phyloP scores from a whole-genome alignment of 495 filamentous ascomycete genomes.

The Trichoderma asperelloides region DNA sequence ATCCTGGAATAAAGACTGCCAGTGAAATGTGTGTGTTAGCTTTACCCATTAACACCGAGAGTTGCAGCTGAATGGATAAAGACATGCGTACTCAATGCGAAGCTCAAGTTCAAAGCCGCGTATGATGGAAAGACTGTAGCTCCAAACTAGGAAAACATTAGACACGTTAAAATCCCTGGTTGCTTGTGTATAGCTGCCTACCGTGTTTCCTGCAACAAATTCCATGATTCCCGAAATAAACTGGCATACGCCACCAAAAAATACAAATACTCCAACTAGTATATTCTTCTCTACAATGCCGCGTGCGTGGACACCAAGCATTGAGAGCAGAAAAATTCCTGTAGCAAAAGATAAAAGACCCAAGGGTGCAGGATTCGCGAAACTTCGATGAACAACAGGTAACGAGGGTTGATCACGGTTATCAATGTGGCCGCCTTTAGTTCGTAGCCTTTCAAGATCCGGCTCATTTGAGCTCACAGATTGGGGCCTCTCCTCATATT shows the following conservation, averaged over 20 bases:
- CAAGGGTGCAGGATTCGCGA: constrained; percentile 20
- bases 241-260: constrained; percentile 30
- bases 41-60: neutral
- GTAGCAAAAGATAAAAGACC: constrained; percentile 25
- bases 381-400: neutral
- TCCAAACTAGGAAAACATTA: constrained; percentile 15
- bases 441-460: neutral
- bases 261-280: constrained; percentile 25
- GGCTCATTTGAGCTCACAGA: neutral
- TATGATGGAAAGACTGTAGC: constrained; percentile 30
- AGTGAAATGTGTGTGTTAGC: neutral
- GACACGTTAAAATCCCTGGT: neutral
- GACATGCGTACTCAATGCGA: constrained; percentile 17
- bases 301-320: constrained; percentile 26
- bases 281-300: constrained; percentile 27
- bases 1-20: constrained; percentile 25
- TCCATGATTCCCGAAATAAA: constrained; percentile 30
- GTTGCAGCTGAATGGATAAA: neutral
- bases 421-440: neutral
- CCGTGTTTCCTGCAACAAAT: constrained; percentile 24
- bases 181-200: constrained; percentile 8
- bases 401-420: neutral
- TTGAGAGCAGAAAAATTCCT: constrained; percentile 28
- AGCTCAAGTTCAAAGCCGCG: constrained; percentile 29
- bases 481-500: neutral